phyloP scores from a whole-genome alignment of 495 filamentous ascomycete genomes.

The Pyronema omphalodes region DNA sequence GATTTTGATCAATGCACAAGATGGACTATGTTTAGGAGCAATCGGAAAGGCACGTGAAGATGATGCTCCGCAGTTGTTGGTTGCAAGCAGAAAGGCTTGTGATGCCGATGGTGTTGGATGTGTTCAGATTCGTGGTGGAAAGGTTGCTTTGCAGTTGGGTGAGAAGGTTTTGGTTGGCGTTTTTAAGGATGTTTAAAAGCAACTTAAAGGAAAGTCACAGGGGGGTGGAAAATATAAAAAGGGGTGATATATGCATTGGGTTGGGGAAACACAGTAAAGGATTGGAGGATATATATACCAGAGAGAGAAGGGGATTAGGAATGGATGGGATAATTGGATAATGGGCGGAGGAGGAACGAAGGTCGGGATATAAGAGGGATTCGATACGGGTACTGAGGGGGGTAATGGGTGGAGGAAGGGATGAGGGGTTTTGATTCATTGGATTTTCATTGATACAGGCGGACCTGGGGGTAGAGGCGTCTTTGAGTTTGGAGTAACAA shows the following conservation, averaged over 20 bases:
- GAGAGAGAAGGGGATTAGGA: too few species aligned
- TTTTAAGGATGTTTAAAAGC: slow-evolving; percentile 1
- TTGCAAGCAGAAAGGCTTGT: slow-evolving; percentile 20
- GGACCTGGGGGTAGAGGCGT: too few species aligned
- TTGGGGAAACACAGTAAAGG: too few species aligned
- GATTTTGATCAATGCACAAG: slow-evolving; percentile 21
- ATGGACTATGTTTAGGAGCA: slow-evolving; percentile 23
- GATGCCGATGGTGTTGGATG: slow-evolving; percentile 23
- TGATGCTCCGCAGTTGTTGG: slow-evolving; percentile 23
- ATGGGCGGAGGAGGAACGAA: background rate
- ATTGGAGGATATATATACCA: too few species aligned
- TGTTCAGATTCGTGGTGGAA: slow-evolving; percentile 3
- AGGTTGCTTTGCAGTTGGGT: background rate
- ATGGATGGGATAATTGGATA: too few species aligned
- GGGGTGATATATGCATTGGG: too few species aligned
- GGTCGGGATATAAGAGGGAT: background rate
- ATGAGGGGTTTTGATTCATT: too few species aligned
- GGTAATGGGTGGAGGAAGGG: too few species aligned
- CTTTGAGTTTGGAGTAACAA: too few species aligned
- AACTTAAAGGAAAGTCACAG: background rate
- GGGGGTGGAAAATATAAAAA: too few species aligned
- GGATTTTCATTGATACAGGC: too few species aligned
- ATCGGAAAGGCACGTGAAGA: slow-evolving; percentile 23
- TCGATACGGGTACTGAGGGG: too few species aligned
- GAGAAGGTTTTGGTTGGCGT: slow-evolving; percentile 2